Evolutionary conservation across 305 asterid genomes (phyloP), one percentile per base, ranked within the genome.

Genomic region (Fraxinus angustifolia): DNA sequence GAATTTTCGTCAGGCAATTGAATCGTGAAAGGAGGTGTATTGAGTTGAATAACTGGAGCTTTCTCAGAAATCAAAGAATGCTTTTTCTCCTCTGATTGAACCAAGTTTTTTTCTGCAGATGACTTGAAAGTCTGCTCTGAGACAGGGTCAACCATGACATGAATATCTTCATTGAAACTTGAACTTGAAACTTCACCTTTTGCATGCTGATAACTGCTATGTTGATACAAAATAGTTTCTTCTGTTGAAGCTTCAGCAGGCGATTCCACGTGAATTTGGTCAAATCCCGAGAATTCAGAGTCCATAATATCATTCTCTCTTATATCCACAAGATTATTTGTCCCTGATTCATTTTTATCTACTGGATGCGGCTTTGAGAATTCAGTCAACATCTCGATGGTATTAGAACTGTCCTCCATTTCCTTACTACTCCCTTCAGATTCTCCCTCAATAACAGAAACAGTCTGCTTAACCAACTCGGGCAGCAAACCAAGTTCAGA

Each of bases 361-460:
- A 72, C 80, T 79, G 71, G 86, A 84, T 30, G 68, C 42, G 68
- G 35, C 56, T 30, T 28, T 26, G 88, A 77, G 53, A 85, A 71
- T 74, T 82, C 82, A 56, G 87, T 78, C 77, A 82, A 73, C 85
- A 82, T 76, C 82, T 88, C 88, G 6, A 78, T 40, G 77, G 73
- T 80, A 77, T 78, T 7, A 48, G 81, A 60, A 79, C 76, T 56
- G 65, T 78, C 84, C 78, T 81, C 84, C 62, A 72, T 83, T 42
- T 79, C 87, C 78, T 23, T 81, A 78, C 73, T 36, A 78, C 73
- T 80, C 75, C 80, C 82, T 83, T 82, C 87, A 65, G 87, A 83
- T 88, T 86, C 92, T 82, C 70, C 77, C 75, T 86, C 92, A 40
- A 75, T 26, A 68, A 86, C 86, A 38, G 92, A 87, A 56, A 81